Percentiles rank a stretch among this genome's conserved stretches.
These are phyloP conservation scores for Turnera subulata DNA, from an alignment of 345 rosid genomes.

Conservation along the genomic window DNA sequence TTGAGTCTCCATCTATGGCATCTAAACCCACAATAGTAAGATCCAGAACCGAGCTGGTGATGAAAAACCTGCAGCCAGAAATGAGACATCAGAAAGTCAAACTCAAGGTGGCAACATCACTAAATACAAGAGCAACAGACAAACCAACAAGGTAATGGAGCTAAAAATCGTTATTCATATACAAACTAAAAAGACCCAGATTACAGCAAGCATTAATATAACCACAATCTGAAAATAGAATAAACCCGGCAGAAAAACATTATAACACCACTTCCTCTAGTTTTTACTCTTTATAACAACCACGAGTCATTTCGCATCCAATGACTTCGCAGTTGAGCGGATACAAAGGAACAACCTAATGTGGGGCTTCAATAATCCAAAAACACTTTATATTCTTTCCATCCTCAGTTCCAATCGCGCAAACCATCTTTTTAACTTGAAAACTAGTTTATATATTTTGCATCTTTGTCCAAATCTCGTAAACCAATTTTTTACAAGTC, in stretches of 20 bases:
- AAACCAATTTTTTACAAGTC: too few species aligned
- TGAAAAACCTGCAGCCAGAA: slow-evolving; percentile 71
- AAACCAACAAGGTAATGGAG: neutral
- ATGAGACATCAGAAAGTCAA: neutral
- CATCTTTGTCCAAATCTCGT: too few species aligned
- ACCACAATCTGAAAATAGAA: neutral
- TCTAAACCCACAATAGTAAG: slow-evolving; percentile 88
- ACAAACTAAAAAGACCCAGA: neutral
- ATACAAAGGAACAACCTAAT: too few species aligned
- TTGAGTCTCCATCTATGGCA: slow-evolving; percentile 67
- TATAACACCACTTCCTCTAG: too few species aligned
- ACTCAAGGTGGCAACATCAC: neutral
- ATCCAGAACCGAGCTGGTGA: slow-evolving; percentile 84
- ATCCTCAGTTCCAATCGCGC: too few species aligned
- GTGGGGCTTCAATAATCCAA: too few species aligned
- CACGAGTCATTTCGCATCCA: too few species aligned
- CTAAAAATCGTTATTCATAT: neutral
- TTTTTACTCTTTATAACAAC: too few species aligned
- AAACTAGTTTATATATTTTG: too few species aligned
- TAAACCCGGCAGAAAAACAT: neutral
- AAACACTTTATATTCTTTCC: too few species aligned
- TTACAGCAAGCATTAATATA: neutral
- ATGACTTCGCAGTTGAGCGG: too few species aligned
- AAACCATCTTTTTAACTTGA: too few species aligned
- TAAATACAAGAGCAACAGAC: neutral